These are phyloP conservation scores for Myxozyma melibiosi DNA, from an alignment of 805 yeast genomes.

Conservation along the genomic window DNA sequence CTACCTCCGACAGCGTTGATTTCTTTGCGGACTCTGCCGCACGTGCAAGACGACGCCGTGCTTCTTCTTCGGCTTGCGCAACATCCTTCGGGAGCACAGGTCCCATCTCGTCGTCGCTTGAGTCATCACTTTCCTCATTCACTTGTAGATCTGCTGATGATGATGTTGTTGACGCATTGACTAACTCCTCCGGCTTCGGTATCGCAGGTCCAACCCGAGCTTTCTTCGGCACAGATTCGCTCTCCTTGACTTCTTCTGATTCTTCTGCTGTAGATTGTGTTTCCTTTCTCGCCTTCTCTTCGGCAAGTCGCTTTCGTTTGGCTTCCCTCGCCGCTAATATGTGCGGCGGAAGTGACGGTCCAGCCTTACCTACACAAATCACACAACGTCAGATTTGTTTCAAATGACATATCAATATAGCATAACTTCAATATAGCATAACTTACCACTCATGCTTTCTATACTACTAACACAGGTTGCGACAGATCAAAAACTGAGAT, in stretches of 20 bases:
- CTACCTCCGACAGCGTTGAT: background rate
- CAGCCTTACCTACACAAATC: conserved; percentile 14
- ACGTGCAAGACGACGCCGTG: conserved; percentile 22
- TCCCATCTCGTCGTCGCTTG: conserved; percentile 21
- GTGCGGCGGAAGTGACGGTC: conserved; percentile 31
- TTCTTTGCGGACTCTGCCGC: background rate
- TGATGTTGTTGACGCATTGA: no score
- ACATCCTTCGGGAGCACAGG: conserved; percentile 12
- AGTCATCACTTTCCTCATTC: background rate
- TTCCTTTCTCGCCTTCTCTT: background rate
- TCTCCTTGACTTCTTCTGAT: background rate
- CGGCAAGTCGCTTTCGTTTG: conserved; percentile 18
- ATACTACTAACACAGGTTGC: no score
- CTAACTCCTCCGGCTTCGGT: background rate
- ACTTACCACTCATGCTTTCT: conserved; percentile 5
- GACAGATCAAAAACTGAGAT: no score
- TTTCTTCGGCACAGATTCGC: background rate
- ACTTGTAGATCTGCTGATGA: background rate
- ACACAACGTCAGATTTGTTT: no score
- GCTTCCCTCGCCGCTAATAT: conserved; percentile 29
- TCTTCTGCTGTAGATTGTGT: background rate
- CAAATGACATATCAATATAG: no score
- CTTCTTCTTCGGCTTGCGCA: conserved; percentile 30
- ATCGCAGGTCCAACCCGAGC: background rate
- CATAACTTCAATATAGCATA: background rate